phyloP scores from a whole-genome alignment of 2,329 filamentous ascomycete species.

The Colletotrichum lentis region DNA sequence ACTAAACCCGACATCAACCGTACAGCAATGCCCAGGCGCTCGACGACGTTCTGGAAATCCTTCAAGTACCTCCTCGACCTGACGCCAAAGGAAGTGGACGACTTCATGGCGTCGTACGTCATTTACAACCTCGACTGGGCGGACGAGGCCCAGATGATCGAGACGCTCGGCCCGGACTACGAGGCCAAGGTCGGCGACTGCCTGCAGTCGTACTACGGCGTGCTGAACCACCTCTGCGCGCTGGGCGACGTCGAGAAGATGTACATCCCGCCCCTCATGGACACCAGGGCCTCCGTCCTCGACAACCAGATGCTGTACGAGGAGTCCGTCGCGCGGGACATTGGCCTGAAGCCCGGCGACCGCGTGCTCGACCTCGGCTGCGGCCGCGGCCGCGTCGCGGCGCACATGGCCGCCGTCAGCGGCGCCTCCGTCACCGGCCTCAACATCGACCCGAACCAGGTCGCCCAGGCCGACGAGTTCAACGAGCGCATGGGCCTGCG shows the following conservation, averaged over 20 bases:
- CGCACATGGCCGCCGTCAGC: slow-evolving; percentile 59
- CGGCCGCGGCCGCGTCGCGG: slow-evolving; percentile 61
- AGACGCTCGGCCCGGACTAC: slow-evolving; percentile 58
- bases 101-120: slow-evolving; percentile 65
- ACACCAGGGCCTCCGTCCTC: slow-evolving; percentile 56
- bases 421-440: slow-evolving; percentile 59
- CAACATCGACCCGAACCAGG: slow-evolving; percentile 63
- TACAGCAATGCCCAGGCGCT: slow-evolving; percentile 50
- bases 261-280: slow-evolving; percentile 65
- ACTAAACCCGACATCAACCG: slow-evolving; percentile 12
- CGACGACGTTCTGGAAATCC: slow-evolving; percentile 59
- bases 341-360: slow-evolving; percentile 55
- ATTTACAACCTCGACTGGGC: slow-evolving; percentile 66
- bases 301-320: slow-evolving; percentile 64
- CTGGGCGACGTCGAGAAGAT: slow-evolving; percentile 66
- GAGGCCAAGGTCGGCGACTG: slow-evolving; percentile 60
- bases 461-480: slow-evolving; percentile 56
- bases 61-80: slow-evolving; percentile 60
- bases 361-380: slow-evolving; percentile 61
- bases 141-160: slow-evolving; percentile 58
- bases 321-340: slow-evolving; percentile 57
- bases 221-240: slow-evolving; percentile 63
- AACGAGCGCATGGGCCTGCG: slow-evolving; percentile 54
- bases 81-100: slow-evolving; percentile 59
- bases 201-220: slow-evolving; percentile 61